Percentiles rank a stretch among this genome's conserved stretches.
Conservation (phyloP, 768 basidiomycete species). For the Boletus vinaceobasis region DNA sequence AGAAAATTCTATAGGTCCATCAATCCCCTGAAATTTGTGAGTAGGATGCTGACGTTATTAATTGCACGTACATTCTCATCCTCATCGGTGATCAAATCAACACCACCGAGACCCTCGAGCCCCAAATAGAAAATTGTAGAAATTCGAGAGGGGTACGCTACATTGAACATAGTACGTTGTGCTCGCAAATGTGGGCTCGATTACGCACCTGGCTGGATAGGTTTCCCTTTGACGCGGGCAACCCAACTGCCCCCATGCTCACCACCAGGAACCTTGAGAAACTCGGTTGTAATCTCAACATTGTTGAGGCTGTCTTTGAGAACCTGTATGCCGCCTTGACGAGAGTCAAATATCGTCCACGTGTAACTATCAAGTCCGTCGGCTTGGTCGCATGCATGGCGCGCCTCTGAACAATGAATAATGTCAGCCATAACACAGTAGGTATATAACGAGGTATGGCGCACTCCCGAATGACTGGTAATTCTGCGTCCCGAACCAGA, state of each 20-base stretch:
- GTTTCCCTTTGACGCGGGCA: conserved; percentile 76
- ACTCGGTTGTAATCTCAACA: conserved; percentile 77
- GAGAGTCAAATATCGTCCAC: conserved; percentile 84
- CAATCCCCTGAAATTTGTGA: conserved; percentile 56
- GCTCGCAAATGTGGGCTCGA: background rate
- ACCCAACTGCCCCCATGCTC: conserved; percentile 87
- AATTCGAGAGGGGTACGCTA: conserved; percentile 52
- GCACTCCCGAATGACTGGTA: conserved; percentile 66
- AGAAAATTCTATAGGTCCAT: conserved; percentile 63
- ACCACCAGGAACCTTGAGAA: conserved; percentile 82
- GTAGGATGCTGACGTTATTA: background rate
- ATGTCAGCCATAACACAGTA: conserved; percentile 1
- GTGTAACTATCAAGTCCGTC: conserved; percentile 80
- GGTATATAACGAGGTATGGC: conserved; percentile 26
- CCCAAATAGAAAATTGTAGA: conserved; percentile 87
- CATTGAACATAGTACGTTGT: conserved; percentile 24
- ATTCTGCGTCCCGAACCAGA: conserved; percentile 92
- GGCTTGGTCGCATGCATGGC: conserved; percentile 87
- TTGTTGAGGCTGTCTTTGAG: conserved; percentile 81
- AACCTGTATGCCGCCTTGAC: conserved; percentile 82
- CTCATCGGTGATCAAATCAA: conserved; percentile 77
- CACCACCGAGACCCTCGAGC: conserved; percentile 78
- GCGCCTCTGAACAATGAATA: conserved; percentile 52
- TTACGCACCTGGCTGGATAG: conserved; percentile 57
- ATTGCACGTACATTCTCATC: conserved; percentile 60